Evolutionary conservation across 495 filamentous ascomycete genomes (phyloP).

Genomic region (Talaromyces borbonicus): DNA sequence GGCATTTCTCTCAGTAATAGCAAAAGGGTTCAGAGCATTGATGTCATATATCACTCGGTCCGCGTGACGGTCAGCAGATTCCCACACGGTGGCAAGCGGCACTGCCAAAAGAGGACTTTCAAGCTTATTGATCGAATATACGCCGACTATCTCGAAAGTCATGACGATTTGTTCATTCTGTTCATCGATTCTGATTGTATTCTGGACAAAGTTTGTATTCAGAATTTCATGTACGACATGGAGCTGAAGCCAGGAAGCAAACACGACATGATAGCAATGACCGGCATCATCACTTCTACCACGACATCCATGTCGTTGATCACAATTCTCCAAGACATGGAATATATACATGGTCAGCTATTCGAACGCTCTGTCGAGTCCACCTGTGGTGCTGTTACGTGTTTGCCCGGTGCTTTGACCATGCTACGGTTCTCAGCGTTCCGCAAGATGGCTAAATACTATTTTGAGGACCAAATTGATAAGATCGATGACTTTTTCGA

Average conservation of each 20-base stretch:
- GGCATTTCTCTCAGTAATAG: constrained; percentile 72
- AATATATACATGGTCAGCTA: constrained; percentile 95
- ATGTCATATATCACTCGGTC: constrained; percentile 71
- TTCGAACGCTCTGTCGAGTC: constrained; percentile 97
- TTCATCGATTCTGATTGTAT: constrained; percentile 99
- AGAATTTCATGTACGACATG: constrained; percentile 99
- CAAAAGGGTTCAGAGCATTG: constrained; percentile 81
- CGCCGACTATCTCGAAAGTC: constrained; percentile 72
- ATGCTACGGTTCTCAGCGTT: constrained; percentile 96
- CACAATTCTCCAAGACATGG: constrained; percentile 93
- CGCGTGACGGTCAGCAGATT: constrained; percentile 91
- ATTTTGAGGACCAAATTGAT: constrained; percentile 96
- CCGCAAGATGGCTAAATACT: constrained; percentile 94
- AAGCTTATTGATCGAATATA: constrained; percentile 93
- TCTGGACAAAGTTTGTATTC: constrained; percentile 81
- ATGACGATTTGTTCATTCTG: constrained; percentile 90
- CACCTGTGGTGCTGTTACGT: constrained; percentile 89
- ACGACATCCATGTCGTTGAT: constrained; percentile 83
- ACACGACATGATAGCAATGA: constrained; percentile 95
- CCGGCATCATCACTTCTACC: constrained; percentile 92
- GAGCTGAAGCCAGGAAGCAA: constrained; percentile 91
- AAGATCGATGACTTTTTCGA: constrained; percentile 96
- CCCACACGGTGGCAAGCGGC: constrained; percentile 83
- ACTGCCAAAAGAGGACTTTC: constrained; percentile 92
- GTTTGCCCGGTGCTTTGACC: constrained; percentile 87